These are phyloP conservation scores for Chaetomium strumarium DNA, from an alignment of 2,329 filamentous ascomycete genomes.

Conservation along the genomic window DNA sequence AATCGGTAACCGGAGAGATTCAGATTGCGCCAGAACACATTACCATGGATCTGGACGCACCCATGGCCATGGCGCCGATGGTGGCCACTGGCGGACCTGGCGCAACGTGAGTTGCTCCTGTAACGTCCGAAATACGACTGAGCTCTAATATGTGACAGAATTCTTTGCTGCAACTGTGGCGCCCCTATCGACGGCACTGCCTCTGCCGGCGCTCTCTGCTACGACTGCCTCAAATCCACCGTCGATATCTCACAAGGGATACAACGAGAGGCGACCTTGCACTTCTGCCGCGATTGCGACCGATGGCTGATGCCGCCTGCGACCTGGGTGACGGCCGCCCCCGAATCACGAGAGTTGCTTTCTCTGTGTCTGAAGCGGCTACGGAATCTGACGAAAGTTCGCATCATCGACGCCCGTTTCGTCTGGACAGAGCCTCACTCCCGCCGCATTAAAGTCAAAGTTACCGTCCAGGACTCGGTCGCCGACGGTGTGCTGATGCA, in stretches of 20 bases:
- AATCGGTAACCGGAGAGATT: background rate
- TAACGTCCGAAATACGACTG: background rate
- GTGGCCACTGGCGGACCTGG: constrained; percentile 25
- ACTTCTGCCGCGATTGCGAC: constrained; percentile 92
- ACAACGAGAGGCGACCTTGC: constrained; percentile 80
- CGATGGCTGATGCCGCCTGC: constrained; percentile 82
- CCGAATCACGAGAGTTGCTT: constrained; percentile 86
- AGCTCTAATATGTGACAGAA: constrained; percentile 43
- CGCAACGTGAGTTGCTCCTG: constrained; percentile 27
- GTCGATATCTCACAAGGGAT: constrained; percentile 90
- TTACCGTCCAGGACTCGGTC: constrained; percentile 76
- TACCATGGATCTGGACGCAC: constrained; percentile 30
- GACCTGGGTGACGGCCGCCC: constrained; percentile 78
- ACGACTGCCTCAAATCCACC: constrained; percentile 91
- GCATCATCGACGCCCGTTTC: constrained; percentile 93
- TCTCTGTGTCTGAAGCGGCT: constrained; percentile 87
- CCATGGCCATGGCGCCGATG: constrained; percentile 27
- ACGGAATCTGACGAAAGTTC: constrained; percentile 77
- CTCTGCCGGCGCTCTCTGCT: constrained; percentile 80
- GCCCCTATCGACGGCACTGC: constrained; percentile 90
- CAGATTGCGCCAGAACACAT: background rate
- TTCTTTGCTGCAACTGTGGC: constrained; percentile 97
- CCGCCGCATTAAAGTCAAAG: constrained; percentile 84
- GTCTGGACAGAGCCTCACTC: constrained; percentile 99
- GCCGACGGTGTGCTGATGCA: constrained; percentile 66